These are phyloP conservation scores for Plasmopara viticola DNA, from an alignment of 352 stramenopile species.

Conservation along the genomic window DNA sequence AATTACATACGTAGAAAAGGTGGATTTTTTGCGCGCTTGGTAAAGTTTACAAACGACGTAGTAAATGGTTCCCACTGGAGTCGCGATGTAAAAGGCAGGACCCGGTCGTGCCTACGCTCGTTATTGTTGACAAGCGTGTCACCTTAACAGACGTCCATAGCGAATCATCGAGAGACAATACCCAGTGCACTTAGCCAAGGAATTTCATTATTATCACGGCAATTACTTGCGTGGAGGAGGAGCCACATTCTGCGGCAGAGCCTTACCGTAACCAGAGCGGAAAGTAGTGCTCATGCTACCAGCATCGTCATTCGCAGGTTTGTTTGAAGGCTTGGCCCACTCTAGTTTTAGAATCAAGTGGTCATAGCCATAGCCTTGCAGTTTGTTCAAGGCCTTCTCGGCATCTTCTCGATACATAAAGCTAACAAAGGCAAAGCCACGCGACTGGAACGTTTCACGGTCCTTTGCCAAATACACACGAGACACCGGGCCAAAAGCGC, in stretches of 20 bases:
- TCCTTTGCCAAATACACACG: slow-evolving; percentile 98
- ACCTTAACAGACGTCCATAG: too few species aligned
- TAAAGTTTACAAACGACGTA: neutral
- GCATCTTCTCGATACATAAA: slow-evolving; percentile 96
- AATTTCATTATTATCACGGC: slow-evolving; percentile 4
- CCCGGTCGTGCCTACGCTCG: neutral
- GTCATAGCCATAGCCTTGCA: slow-evolving; percentile 98
- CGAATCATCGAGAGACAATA: too few species aligned
- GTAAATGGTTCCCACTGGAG: too few species aligned
- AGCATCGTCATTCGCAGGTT: slow-evolving; percentile 60
- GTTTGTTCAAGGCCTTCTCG: slow-evolving; percentile 93
- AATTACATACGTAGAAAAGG: too few species aligned
- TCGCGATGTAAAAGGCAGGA: neutral
- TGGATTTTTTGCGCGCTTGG: neutral
- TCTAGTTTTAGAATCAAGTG: slow-evolving; percentile 99
- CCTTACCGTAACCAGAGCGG: slow-evolving; percentile 85
- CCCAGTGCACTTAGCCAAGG: slow-evolving; percentile 1
- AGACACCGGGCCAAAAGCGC: slow-evolving; percentile 93
- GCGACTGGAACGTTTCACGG: slow-evolving; percentile 95
- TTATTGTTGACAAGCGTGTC: too few species aligned
- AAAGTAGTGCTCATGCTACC: slow-evolving; percentile 84
- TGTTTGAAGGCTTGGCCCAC: slow-evolving; percentile 96
- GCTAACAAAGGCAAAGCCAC: slow-evolving; percentile 98
- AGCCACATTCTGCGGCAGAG: slow-evolving; percentile 78
- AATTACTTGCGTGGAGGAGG: slow-evolving; percentile 72